Evolutionary conservation across 306 rosid genomes (phyloP).

Genomic region (Cucumis hystrix): DNA sequence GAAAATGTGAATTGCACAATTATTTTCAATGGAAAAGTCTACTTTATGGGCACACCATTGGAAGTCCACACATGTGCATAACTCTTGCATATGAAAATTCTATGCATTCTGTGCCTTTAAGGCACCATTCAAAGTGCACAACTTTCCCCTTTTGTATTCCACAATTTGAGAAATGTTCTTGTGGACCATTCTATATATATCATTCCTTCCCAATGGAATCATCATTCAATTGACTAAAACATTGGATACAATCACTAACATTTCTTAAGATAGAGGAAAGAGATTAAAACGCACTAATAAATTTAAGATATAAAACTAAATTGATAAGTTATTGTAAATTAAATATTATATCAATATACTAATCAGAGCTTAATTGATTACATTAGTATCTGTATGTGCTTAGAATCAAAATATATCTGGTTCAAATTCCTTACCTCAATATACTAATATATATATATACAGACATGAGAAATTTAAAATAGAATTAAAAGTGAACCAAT

Average conservation of each 20-base stretch:
- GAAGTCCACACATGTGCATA: not conserved
- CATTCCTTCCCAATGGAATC: not conserved
- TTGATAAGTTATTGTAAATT: too few species aligned
- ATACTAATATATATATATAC: too few species aligned
- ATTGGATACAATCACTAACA: not conserved
- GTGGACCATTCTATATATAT: not conserved
- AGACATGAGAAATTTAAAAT: too few species aligned
- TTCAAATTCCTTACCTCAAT: too few species aligned
- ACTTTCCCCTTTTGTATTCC: not conserved
- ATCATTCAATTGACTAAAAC: not conserved
- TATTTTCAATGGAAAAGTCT: not conserved
- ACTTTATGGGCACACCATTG: not conserved
- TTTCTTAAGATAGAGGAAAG: too few species aligned
- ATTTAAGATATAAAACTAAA: too few species aligned
- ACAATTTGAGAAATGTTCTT: not conserved
- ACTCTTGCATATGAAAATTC: not conserved
- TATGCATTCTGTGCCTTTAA: not conserved
- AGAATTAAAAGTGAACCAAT: too few species aligned
- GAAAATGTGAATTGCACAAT: not conserved
- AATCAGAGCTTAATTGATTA: too few species aligned
- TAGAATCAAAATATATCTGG: too few species aligned
- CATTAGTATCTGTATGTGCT: too few species aligned
- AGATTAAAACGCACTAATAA: too few species aligned
- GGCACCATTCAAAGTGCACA: conserved; percentile 2
- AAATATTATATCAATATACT: too few species aligned